These are phyloP conservation scores for Magnolia officinalis DNA, from an alignment of 164 flowering plant species.

Conservation along the genomic window DNA sequence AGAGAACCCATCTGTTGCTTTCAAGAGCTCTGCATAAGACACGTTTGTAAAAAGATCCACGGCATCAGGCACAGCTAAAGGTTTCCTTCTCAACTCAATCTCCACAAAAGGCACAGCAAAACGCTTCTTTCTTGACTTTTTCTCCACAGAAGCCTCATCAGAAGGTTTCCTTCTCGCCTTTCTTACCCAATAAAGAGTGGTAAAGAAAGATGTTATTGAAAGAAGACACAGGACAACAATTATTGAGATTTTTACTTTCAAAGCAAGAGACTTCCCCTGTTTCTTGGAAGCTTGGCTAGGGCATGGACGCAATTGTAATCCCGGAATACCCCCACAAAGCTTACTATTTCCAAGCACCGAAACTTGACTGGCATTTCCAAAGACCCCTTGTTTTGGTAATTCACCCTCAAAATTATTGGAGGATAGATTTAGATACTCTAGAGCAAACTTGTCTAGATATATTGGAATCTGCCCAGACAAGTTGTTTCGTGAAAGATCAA, in stretches of 20 bases:
- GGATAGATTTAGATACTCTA: background rate
- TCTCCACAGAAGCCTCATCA: no score
- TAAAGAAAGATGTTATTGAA: background rate
- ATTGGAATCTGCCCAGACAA: background rate
- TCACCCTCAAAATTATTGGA: background rate
- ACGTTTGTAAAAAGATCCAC: background rate
- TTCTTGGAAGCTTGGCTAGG: no score
- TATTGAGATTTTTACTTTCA: background rate
- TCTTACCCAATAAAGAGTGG: background rate
- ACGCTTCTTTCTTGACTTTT: no score
- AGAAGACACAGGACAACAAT: background rate
- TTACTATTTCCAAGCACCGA: background rate
- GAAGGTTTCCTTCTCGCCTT: no score
- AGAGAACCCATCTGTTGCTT: background rate
- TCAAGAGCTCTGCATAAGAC: background rate
- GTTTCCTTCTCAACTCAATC: no score
- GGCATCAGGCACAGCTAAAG: background rate
- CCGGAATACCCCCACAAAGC: background rate
- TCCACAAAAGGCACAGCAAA: no score
- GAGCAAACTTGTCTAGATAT: background rate
- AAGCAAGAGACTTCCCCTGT: no score
- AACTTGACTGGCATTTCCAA: background rate
- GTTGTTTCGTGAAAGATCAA: background rate
- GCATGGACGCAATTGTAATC: background rate
- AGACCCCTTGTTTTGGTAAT: background rate